Evolutionary conservation across 2,329 filamentous ascomycete genomes (phyloP).

Genomic region (Chaetomium strumarium): DNA sequence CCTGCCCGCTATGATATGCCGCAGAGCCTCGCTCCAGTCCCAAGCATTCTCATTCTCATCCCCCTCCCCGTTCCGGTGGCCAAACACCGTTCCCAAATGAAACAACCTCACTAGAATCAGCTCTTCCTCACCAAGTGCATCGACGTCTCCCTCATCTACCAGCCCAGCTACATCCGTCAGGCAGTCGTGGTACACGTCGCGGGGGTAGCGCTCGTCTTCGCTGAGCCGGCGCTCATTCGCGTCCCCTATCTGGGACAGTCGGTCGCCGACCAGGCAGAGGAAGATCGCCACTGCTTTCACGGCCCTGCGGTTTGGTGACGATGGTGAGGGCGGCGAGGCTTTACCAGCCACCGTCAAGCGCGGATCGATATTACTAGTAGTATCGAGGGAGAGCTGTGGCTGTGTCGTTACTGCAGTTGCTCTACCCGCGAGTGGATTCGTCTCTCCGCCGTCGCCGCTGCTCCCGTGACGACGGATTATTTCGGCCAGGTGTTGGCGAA

Average conservation of each 20-base stretch:
- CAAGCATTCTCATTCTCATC: constrained; percentile 1
- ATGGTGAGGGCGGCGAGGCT: background rate
- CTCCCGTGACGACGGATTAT: constrained; percentile 1
- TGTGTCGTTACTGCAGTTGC: background rate
- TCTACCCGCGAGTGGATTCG: background rate
- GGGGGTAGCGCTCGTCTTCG: constrained; percentile 23
- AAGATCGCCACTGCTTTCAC: constrained; percentile 26
- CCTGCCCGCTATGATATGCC: background rate
- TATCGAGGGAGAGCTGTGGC: background rate
- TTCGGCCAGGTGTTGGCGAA: constrained; percentile 23
- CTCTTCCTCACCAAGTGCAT: constrained; percentile 16
- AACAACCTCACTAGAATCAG: constrained; percentile 22
- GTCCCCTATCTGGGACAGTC: constrained; percentile 25
- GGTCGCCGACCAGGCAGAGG: constrained; percentile 27
- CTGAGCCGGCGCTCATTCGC: constrained; percentile 22
- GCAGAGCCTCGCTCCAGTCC: constrained; percentile 8
- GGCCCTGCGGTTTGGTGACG: background rate
- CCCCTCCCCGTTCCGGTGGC: background rate
- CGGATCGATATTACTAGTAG: too few relatives aligned
- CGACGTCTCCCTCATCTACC: background rate
- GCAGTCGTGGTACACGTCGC: constrained; percentile 25
- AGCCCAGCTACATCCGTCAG: constrained; percentile 14
- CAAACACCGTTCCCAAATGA: constrained; percentile 9
- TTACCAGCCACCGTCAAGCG: too few relatives aligned
- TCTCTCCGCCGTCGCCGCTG: background rate